Base-by-base conservation (phyloP, 2,329 filamentous ascomycete species). In the Calonectria fujianensis region DNA sequence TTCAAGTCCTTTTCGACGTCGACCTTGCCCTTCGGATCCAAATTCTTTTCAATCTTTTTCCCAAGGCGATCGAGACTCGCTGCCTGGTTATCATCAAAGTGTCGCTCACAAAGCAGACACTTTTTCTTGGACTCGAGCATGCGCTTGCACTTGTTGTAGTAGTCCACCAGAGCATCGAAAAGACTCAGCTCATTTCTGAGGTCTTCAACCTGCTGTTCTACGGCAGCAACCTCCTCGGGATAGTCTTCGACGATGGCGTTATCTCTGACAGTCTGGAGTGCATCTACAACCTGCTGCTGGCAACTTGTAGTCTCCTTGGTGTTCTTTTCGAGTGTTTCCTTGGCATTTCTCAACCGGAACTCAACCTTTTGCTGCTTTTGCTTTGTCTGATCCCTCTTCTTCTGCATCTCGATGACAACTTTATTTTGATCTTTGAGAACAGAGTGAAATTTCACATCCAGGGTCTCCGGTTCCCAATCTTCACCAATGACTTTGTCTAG, bases 311-410 rank as follows among this genome's bases (percentile, higher is more conserved):
- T 87, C 73, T 96, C 94, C 37, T 89, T 86, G 18, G 90, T 88
- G 78, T 93, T 93, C 81, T 91, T 91, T 77, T 90, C 91, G 32
- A 93, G 87, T 16, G 91, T 91, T n/a, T 92, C 91, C 57, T 91
- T 92, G 31, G 90, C 86, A 61, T 89, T 93, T 59, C 92, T 93
- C 41, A 97, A 86, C 80, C 92, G 93, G 83, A 92, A 95, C 75
- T 96, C 94, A 14, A 95, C 86, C 77, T 96, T 93, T 80, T 95
- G 93, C 37, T 96, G 89, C 80, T 96, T 94, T 77, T 94, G 91
- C 77, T 90, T 91, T 3, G 91, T 89, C 50, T 90, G 89, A 74
- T 98, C 95, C 65, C 95, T 92, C 73, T 92, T 89, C 63, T 90
- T 91, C 82, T 94, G 92, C 7, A 92, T 92, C 48, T 94, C 92